Base-by-base conservation (phyloP, 2,329 filamentous ascomycete species). In the Stenocarpella maydis region DNA sequence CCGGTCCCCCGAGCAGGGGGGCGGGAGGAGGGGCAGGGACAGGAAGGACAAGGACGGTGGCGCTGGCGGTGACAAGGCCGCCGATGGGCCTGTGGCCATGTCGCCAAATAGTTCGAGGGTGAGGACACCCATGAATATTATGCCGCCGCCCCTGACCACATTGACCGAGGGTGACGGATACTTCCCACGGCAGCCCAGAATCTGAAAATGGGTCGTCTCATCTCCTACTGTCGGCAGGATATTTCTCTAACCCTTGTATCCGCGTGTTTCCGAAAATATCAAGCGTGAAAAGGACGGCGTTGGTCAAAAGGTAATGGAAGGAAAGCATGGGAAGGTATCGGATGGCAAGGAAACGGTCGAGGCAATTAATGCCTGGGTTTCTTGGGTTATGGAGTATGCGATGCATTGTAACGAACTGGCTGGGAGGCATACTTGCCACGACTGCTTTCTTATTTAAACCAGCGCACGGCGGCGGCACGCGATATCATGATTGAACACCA, bases 21-120 rank as follows among this genome's bases (percentile, higher is more conserved):
- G 65, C 61, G 31, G 73, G 67, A 52, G 69, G 72, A 37, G 74
- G 71, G 50, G 71, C 39, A 69, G 67, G 49, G 75, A 70, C 52
- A 31, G 67, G 24, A 74, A 73, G 55, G 72, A 71, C 19, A 64
- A 68, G 24, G 71, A 61, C 26, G 55, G 37, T 3, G 50, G 53
- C 3, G 17, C 28, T 21, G 1, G n/a, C 34, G 17, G 70, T 79
- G 63, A 72, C 72, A 17, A n/a, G n/a, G n/a, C n/a, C n/a, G 26
- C 12, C 17, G 73, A 45, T 80, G 76, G 74, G 1, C 19, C 55
- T 15, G 71, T 72, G 9, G 70, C 71, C 17, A 69, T 75, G 4
- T 82, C 83, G 4, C 82, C 84, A 5, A 87, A 86, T 71, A 84
- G 81, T 67, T 85, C 83, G 1, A 80, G 83, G 60, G 79, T 82